Percentiles rank a stretch among this genome's conserved stretches.
phyloP scores from a whole-genome alignment of 352 stramenopile genomes.

The Globisporangium echinulatum region DNA sequence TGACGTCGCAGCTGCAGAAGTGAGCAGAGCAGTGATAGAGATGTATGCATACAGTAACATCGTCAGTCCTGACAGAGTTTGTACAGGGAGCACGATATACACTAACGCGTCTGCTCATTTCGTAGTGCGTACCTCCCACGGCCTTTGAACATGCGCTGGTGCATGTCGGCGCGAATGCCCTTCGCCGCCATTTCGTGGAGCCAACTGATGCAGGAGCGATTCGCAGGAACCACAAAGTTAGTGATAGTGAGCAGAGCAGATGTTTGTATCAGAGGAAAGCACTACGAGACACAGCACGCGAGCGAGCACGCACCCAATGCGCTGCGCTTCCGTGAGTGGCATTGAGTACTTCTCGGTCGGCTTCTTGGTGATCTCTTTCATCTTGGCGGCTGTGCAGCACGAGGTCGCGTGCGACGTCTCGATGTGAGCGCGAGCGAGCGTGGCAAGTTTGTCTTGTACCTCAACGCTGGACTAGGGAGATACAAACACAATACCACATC shows the following conservation, averaged over 20 bases:
- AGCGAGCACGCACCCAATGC: constrained; percentile 36
- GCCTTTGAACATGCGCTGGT: constrained; percentile 78
- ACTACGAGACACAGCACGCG: neutral
- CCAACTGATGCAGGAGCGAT: constrained; percentile 26
- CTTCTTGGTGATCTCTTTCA: constrained; percentile 59
- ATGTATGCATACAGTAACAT: neutral
- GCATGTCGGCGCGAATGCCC: constrained; percentile 64
- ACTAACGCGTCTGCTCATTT: neutral
- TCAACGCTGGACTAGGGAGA: neutral
- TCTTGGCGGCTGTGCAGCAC: constrained; percentile 30
- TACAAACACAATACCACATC: neutral
- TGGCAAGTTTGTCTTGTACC: too few relatives aligned
- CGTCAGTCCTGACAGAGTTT: neutral
- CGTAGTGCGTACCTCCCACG: constrained; percentile 44
- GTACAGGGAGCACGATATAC: neutral
- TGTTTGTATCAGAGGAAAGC: neutral
- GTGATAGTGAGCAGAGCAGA: neutral
- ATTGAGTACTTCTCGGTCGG: constrained; percentile 55
- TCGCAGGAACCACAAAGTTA: neutral
- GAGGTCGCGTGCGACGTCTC: neutral
- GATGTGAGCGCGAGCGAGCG: too few relatives aligned
- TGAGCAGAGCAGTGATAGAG: neutral
- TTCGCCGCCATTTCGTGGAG: constrained; percentile 65
- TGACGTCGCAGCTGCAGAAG: constrained; percentile 65
- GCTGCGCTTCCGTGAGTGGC: constrained; percentile 71